Percentiles rank a stretch among this genome's conserved stretches.
These are phyloP conservation scores for Simplicillium aogashimaense DNA, from an alignment of 2,329 filamentous ascomycete species.

Conservation along the genomic window DNA sequence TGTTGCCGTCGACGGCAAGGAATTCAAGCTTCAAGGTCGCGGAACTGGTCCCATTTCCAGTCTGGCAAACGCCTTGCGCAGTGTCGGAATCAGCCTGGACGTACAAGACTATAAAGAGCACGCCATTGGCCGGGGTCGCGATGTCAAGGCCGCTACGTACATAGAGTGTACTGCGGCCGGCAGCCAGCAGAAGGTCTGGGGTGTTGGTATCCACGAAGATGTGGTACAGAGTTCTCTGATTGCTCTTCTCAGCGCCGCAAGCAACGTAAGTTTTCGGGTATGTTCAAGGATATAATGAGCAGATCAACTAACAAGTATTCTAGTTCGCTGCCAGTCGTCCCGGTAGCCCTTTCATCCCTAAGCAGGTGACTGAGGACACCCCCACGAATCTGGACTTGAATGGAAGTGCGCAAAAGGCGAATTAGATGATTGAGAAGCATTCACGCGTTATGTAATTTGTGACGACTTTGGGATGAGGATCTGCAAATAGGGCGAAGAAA, in stretches of 20 bases:
- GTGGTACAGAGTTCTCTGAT: constrained; percentile 84
- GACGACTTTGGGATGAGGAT: too few relatives aligned
- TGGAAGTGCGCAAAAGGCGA: not conserved
- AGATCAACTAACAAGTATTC: not conserved
- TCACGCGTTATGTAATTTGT: too few relatives aligned
- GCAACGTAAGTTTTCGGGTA: constrained; percentile 54
- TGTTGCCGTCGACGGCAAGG: constrained; percentile 68
- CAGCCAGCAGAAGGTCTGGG: constrained; percentile 69
- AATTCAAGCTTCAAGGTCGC: constrained; percentile 68
- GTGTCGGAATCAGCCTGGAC: constrained; percentile 76
- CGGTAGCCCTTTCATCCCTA: constrained; percentile 51
- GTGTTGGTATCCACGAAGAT: constrained; percentile 85
- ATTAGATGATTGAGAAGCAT: too few relatives aligned
- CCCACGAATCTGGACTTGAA: constrained; percentile 30
- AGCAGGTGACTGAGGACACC: constrained; percentile 32
- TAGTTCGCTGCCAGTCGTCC: constrained; percentile 67
- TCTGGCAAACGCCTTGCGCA: constrained; percentile 69
- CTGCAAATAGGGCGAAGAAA: too few relatives aligned
- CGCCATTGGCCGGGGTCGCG: constrained; percentile 69
- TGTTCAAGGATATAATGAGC: too few relatives aligned
- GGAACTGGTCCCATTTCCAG: constrained; percentile 90
- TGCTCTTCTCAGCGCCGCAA: constrained; percentile 75
- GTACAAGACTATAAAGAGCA: constrained; percentile 96
- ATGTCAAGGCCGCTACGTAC: constrained; percentile 90
- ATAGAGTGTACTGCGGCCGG: constrained; percentile 73